Evolutionary conservation across 495 filamentous ascomycete genomes (phyloP).

Genomic region (Aspergillus campestris): DNA sequence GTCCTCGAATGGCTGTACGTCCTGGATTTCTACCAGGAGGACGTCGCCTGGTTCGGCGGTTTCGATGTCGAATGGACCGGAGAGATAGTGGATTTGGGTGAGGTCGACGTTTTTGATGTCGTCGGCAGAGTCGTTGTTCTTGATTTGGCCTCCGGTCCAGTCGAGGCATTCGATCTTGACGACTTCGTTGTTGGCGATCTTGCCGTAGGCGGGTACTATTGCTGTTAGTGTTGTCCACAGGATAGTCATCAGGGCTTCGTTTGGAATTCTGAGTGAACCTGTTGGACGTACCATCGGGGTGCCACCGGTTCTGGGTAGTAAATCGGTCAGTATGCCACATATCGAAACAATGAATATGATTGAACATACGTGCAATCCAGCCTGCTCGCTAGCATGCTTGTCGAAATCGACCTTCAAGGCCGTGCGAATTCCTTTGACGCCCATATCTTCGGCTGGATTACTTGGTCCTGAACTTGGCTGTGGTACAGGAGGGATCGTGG

Average conservation of each 20-base stretch:
- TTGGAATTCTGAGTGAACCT: not conserved
- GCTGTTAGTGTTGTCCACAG: conserved; percentile 1
- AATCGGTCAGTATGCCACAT: not conserved
- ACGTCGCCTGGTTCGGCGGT: conserved; percentile 81
- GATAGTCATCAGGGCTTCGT: too few species aligned
- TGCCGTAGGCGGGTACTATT: conserved; percentile 66
- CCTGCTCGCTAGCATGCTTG: conserved; percentile 67
- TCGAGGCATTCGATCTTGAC: conserved; percentile 96
- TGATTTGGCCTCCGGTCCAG: conserved; percentile 81
- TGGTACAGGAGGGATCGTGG: too few species aligned
- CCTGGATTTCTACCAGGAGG: conserved; percentile 87
- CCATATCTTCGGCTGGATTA: conserved; percentile 29
- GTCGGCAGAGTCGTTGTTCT: conserved; percentile 83
- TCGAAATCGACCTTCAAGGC: conserved; percentile 69
- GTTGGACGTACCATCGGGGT: conserved; percentile 65
- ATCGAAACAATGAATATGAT: not conserved
- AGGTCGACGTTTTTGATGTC: conserved; percentile 82
- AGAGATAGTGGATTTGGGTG: conserved; percentile 77
- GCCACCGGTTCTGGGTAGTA: conserved; percentile 75
- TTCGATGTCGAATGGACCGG: conserved; percentile 85
- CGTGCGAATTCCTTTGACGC: conserved; percentile 56
- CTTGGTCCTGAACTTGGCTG: too few species aligned
- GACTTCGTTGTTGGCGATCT: conserved; percentile 76
- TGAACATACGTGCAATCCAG: conserved; percentile 62
- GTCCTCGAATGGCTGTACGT: conserved; percentile 84